Base-by-base conservation (phyloP, 495 filamentous ascomycete species). In the Cryomyces minteri region DNA sequence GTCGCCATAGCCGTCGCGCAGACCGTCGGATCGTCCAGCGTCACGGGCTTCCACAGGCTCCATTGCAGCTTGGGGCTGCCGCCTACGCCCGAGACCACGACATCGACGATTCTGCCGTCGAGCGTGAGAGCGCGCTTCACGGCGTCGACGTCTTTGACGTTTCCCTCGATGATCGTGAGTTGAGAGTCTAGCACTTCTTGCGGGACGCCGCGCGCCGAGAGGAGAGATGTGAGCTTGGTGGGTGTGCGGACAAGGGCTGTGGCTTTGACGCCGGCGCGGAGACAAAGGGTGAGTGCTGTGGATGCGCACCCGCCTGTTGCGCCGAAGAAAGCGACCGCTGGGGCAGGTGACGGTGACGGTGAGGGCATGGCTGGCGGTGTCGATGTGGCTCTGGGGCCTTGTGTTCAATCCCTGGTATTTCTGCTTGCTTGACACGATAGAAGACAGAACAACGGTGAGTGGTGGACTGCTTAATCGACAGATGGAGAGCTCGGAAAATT, bases 221-320 rank as follows among this genome's bases (percentile, higher is more conserved):
- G 54, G 28, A 69, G 49, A 28, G 55, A 55, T 46, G 55, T 59
- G 47, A 85, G 77, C 55, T 78, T 83, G 40, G 67, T 50, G 4
- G 81, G 77, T 4, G 66, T 73, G 28, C 81, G 77, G 48, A 65
- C 77, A 5, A 66, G 52, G 40, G 59, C 57, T 44, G 47, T 52
- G 43, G 47, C 52, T 28, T 31, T 45, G 47, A 57, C 39, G 31
- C 50, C 53, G 29, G 43, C 50, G 40, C 42, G 45, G 33, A 64
- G 53, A 28, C 54, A 44, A 9, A 34, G 31, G 4, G 56, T 48
- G 45, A 61, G 67, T 14, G 74, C 67, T 0, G 63, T 47, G 40
- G 63, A 52, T 37, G 59, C 66, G 51, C 58, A 63, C 48, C 69
- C 73, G 46, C 66, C 68, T 36, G 72, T 77, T 29, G 72, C 71